A percentile compares a stretch with the other conserved stretches of the same genome.
These are phyloP conservation scores for Ilyonectria destructans DNA, from an alignment of 2,329 filamentous ascomycete genomes.

Conservation along the genomic window DNA sequence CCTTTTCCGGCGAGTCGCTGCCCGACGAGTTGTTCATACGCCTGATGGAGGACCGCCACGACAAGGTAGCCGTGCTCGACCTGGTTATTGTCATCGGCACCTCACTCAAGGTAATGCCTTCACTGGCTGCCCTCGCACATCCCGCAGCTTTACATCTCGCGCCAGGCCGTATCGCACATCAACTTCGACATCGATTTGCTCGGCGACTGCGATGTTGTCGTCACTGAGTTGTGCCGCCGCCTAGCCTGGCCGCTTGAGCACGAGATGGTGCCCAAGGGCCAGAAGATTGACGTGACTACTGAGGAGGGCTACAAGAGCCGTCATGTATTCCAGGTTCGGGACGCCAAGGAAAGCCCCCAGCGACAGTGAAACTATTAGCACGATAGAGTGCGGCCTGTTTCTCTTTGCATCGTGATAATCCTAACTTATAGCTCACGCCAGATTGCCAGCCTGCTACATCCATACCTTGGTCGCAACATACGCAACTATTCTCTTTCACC, in stretches of 20 bases:
- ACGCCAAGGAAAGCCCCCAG: too few relatives aligned
- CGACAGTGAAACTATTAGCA: too few relatives aligned
- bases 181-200: constrained; percentile 97
- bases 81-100: constrained; percentile 97
- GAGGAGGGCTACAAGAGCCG: constrained; percentile 55
- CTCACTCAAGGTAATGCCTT: constrained; percentile 93
- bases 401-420: too few relatives aligned
- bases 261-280: constrained; percentile 83
- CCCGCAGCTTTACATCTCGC: constrained; percentile 92
- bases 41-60: constrained; percentile 85
- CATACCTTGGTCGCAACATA: too few relatives aligned
- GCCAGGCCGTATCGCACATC: constrained; percentile 88
- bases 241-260: constrained; percentile 87
- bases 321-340: constrained; percentile 55
- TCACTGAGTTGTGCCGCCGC: constrained; percentile 87
- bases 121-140: constrained; percentile 83
- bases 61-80: constrained; percentile 86
- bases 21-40: constrained; percentile 87
- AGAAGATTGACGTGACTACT: constrained; percentile 71
- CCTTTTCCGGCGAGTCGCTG: constrained; percentile 94
- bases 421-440: too few relatives aligned
- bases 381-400: too few relatives aligned
- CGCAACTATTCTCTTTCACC: too few relatives aligned
- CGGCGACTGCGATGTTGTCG: constrained; percentile 94
- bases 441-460: too few relatives aligned